These are phyloP conservation scores for Talaromyces sp. DNA, from an alignment of 2,329 filamentous ascomycete species.

Conservation along the genomic window DNA sequence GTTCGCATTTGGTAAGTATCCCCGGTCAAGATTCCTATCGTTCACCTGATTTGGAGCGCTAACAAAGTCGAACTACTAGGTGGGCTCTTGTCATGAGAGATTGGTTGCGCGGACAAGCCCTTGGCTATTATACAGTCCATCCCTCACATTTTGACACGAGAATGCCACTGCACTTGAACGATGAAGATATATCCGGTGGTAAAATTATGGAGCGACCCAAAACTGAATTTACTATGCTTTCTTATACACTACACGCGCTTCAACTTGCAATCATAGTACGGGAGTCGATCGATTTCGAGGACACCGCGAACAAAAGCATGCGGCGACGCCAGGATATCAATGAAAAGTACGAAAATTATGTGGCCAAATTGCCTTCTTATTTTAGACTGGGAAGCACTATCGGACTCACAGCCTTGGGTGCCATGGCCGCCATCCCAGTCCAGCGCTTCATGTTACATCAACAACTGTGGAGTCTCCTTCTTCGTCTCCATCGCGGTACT, in stretches of 20 bases:
- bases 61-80: constrained; percentile 2
- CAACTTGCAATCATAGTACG: constrained; percentile 6
- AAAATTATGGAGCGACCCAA: constrained; percentile 6
- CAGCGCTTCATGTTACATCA: constrained; percentile 22
- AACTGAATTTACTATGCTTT: constrained; percentile 17
- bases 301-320: neutral
- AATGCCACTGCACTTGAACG: constrained; percentile 19
- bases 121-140: constrained; percentile 21
- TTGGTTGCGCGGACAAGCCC: constrained; percentile 20
- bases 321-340: constrained; percentile 3
- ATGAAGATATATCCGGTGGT: constrained; percentile 9
- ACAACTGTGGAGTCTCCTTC: constrained; percentile 20
- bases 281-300: constrained; percentile 4
- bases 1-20: constrained; percentile 9
- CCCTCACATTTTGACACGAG: constrained; percentile 20
- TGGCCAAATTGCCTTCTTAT: constrained; percentile 9
- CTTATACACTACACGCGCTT: constrained; percentile 9
- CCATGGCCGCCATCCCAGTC: constrained; percentile 16
- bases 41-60: neutral
- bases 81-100: constrained; percentile 20
- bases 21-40: neutral
- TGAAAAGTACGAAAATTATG: constrained; percentile 12
- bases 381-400: constrained; percentile 15
- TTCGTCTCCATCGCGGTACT: constrained; percentile 15
- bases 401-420: constrained; percentile 15